phyloP scores from a whole-genome alignment of 1,284 basidiomycete genomes.

The Hymenochaete sp. region DNA sequence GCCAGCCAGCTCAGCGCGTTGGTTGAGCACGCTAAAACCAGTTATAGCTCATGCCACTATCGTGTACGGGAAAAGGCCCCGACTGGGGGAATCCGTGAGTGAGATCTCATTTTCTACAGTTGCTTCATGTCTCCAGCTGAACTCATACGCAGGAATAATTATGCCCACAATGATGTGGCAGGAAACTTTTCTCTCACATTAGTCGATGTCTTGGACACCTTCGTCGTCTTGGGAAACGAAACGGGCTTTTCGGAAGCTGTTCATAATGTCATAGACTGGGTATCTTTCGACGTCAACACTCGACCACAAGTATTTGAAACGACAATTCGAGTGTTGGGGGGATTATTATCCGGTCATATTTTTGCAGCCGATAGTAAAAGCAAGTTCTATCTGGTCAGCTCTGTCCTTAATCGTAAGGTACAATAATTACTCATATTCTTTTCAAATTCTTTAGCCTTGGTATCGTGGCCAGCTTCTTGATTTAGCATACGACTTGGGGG shows the following conservation, averaged over 20 bases:
- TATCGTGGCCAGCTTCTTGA: constrained; percentile 67
- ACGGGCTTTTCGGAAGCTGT: constrained; percentile 70
- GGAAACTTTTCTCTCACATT: constrained; percentile 82
- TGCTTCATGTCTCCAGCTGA: too few species aligned
- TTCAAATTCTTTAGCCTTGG: constrained; percentile 37
- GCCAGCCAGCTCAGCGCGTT: constrained; percentile 11
- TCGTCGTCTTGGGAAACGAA: constrained; percentile 69
- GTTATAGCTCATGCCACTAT: constrained; percentile 71
- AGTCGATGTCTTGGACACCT: constrained; percentile 74
- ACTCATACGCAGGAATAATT: constrained; percentile 43
- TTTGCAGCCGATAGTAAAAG: constrained; percentile 60
- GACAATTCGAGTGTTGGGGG: constrained; percentile 83
- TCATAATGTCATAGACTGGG: constrained; percentile 63
- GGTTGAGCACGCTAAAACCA: constrained; percentile 14
- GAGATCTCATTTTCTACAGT: constrained; percentile 11
- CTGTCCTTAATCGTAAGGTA: not conserved
- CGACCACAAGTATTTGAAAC: constrained; percentile 90
- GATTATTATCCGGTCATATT: constrained; percentile 78
- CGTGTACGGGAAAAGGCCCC: constrained; percentile 75
- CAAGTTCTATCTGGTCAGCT: constrained; percentile 49
- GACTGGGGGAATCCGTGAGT: constrained; percentile 72
- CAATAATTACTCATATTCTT: not conserved
- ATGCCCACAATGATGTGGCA: constrained; percentile 74
- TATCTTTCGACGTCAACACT: constrained; percentile 82
- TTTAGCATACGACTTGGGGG: constrained; percentile 78